A percentile compares a stretch with the other conserved stretches of the same genome.
Conservation (phyloP, 768 basidiomycete species). For the Termitomyces sp. region DNA sequence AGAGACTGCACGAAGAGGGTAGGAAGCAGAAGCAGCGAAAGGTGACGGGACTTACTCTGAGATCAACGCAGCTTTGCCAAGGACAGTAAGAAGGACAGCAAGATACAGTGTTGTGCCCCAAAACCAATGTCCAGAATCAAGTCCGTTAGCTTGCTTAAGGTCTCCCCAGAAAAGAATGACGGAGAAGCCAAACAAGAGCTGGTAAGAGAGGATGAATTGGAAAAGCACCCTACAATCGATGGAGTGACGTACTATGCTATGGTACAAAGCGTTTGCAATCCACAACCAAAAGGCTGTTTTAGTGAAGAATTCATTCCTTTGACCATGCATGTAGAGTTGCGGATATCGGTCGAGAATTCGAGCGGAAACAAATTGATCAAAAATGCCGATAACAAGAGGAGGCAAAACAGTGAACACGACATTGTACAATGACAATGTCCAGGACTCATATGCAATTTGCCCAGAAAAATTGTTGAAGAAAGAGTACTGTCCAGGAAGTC, state of each 20-base stretch:
- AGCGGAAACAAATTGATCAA: constrained; percentile 98
- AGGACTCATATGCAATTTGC: constrained; percentile 97
- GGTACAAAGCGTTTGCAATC: constrained; percentile 85
- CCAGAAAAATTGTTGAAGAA: constrained; percentile 99
- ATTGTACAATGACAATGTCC: constrained; percentile 97
- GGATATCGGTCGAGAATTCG: constrained; percentile 96
- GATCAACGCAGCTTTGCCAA: constrained; percentile 95
- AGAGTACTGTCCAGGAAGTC: constrained; percentile 65
- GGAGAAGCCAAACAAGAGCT: constrained; percentile 88
- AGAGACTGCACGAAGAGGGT: constrained; percentile 53
- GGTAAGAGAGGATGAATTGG: neutral
- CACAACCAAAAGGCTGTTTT: constrained; percentile 90
- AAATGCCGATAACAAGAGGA: constrained; percentile 94
- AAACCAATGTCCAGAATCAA: constrained; percentile 94
- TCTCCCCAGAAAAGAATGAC: constrained; percentile 92
- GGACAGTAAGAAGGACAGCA: constrained; percentile 86
- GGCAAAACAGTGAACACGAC: constrained; percentile 95
- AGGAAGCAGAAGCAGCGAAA: neutral
- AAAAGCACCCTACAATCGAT: neutral
- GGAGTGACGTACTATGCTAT: constrained; percentile 63
- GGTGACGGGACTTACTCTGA: constrained; percentile 72
- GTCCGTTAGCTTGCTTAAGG: constrained; percentile 72
- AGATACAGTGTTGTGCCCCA: constrained; percentile 98
- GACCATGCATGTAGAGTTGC: constrained; percentile 91
- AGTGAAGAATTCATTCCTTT: constrained; percentile 91